phyloP scores from a whole-genome alignment of 1,284 basidiomycete genomes.

The Malassezia japonica region DNA sequence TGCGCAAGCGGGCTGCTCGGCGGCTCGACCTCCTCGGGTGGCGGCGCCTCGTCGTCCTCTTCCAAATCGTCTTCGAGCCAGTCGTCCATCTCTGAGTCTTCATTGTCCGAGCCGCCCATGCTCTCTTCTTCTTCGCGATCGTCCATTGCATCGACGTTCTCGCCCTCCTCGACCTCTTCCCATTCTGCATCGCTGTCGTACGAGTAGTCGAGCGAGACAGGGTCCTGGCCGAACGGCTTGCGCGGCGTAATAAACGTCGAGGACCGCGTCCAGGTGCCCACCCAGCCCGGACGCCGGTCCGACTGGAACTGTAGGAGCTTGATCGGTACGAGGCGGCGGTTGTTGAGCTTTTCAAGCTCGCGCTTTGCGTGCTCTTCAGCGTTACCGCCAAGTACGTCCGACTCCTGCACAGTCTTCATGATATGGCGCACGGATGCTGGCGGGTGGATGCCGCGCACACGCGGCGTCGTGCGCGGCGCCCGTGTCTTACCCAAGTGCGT shows the following conservation, averaged over 20 bases:
- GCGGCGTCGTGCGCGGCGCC: not conserved
- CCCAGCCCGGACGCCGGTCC: conserved; percentile 43
- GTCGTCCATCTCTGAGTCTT: conserved; percentile 45
- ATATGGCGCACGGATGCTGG: conserved; percentile 37
- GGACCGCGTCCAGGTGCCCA: conserved; percentile 41
- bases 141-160: conserved; percentile 36
- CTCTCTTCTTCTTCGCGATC: conserved; percentile 32
- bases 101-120: conserved; percentile 20
- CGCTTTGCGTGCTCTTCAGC: conserved; percentile 32
- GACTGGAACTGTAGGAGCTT: conserved; percentile 42
- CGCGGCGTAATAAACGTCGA: conserved; percentile 38
- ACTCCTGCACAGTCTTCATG: conserved; percentile 41
- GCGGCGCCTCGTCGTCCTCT: conserved; percentile 19
- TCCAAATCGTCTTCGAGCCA: conserved; percentile 46
- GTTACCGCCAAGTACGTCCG: conserved; percentile 39
- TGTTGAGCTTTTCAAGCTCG: conserved; percentile 30
- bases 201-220: conserved; percentile 40
- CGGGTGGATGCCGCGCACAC: conserved; percentile 23
- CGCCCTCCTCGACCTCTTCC: conserved; percentile 39
- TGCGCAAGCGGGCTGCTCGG: not conserved
- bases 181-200: conserved; percentile 47
- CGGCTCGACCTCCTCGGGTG: conserved; percentile 19
- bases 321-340: conserved; percentile 33
- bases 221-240: conserved; percentile 40
- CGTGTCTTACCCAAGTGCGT: not conserved